Conservation (phyloP, 768 basidiomycete genomes). For the Suillus subluteus region DNA sequence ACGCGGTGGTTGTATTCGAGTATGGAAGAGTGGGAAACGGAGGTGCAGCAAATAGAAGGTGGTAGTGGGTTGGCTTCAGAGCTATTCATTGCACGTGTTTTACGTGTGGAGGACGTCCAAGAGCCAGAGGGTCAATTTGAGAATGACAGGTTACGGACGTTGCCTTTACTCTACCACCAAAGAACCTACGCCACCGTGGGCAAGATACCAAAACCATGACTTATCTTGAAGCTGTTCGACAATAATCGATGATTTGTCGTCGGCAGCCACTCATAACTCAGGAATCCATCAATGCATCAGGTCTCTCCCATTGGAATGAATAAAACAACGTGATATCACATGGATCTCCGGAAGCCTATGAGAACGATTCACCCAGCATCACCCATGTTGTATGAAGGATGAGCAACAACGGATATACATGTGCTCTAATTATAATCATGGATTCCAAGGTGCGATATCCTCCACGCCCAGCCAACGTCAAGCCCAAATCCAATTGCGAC, state of each 20-base stretch:
- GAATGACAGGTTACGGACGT: slow-evolving; percentile 31
- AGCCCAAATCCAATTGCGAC: neutral
- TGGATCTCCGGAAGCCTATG: neutral
- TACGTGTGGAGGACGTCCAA: slow-evolving; percentile 55
- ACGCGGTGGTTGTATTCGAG: slow-evolving; percentile 40
- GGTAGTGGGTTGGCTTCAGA: slow-evolving; percentile 54
- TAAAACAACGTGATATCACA: neutral
- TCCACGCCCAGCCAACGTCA: neutral
- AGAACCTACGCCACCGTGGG: slow-evolving; percentile 58
- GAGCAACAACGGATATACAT: neutral
- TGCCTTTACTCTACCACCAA: slow-evolving; percentile 69
- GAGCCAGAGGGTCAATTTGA: slow-evolving; percentile 24
- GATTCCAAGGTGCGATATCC: neutral
- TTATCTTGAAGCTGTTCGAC: neutral
- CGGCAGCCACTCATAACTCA: neutral
- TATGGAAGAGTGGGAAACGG: slow-evolving; percentile 18
- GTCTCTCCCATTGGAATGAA: neutral
- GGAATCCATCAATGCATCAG: too few species aligned
- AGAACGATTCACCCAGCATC: neutral
- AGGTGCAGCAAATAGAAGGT: slow-evolving; percentile 25
- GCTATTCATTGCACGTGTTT: slow-evolving; percentile 82
- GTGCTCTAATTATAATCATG: neutral
- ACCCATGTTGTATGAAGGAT: neutral
- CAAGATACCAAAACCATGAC: slow-evolving; percentile 25
- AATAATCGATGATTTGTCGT: neutral